A percentile compares a stretch with the other conserved stretches of the same genome.
Evolutionary conservation across 2,329 filamentous ascomycete species (phyloP).

Genomic region (Fusarium verrucosum): DNA sequence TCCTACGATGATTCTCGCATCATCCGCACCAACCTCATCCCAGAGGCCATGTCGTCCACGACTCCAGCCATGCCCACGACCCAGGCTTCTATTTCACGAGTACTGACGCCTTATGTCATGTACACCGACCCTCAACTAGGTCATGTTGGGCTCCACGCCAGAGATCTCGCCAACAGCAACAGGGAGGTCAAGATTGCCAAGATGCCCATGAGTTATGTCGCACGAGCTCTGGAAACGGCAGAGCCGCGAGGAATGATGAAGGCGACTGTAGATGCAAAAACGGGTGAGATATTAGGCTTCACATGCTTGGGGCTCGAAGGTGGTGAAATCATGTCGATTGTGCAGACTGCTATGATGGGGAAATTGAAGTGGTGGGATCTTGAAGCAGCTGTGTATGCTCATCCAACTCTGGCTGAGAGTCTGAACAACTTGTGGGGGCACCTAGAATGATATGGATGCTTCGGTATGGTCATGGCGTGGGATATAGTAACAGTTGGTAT

Average conservation of each 20-base stretch:
- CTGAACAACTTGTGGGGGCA: conserved; percentile 61
- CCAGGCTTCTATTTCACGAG: conserved; percentile 42
- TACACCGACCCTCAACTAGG: conserved; percentile 65
- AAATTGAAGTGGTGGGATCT: conserved; percentile 56
- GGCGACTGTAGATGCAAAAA: conserved; percentile 58
- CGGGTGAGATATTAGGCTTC: conserved; percentile 61
- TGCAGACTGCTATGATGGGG: conserved; percentile 63
- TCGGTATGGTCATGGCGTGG: background rate
- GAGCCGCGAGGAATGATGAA: conserved; percentile 64
- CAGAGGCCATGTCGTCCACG: conserved; percentile 35
- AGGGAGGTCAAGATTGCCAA: conserved; percentile 54
- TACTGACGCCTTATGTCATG: conserved; percentile 58
- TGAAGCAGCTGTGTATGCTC: conserved; percentile 59
- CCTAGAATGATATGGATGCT: conserved; percentile 45
- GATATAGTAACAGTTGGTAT: conserved; percentile 7
- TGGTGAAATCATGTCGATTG: conserved; percentile 62
- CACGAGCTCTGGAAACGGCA: conserved; percentile 60
- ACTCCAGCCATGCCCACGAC: conserved; percentile 43
- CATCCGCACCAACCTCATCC: conserved; percentile 56
- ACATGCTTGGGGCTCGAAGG: conserved; percentile 61
- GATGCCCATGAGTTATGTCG: conserved; percentile 63
- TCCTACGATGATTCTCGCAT: conserved; percentile 66
- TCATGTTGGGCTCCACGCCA: conserved; percentile 59
- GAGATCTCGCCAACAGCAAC: conserved; percentile 46
- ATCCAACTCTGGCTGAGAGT: conserved; percentile 61